These are phyloP conservation scores for Agroathelia rolfsii DNA, from an alignment of 1,284 basidiomycete species.

Conservation along the genomic window DNA sequence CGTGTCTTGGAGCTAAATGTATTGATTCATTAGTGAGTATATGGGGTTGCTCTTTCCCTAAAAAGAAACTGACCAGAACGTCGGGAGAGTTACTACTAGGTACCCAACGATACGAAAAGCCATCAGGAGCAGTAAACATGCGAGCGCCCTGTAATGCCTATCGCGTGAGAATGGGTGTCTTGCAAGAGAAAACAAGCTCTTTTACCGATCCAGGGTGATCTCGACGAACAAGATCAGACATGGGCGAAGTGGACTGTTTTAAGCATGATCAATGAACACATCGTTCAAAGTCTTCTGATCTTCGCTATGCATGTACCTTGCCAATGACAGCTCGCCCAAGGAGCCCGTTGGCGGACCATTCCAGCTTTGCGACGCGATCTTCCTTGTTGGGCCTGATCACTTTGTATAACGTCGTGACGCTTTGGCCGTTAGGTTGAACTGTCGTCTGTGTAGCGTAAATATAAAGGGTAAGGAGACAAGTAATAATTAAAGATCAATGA, in stretches of 20 bases:
- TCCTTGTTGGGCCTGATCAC: constrained; percentile 71
- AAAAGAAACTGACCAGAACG: constrained; percentile 41
- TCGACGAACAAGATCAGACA: constrained; percentile 66
- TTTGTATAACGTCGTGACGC: constrained; percentile 65
- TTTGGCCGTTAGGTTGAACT: constrained; percentile 49
- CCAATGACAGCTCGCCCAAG: constrained; percentile 75
- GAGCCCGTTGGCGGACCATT: constrained; percentile 70
- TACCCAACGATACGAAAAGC: constrained; percentile 67
- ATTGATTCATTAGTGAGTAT: constrained; percentile 9
- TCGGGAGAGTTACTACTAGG: constrained; percentile 49
- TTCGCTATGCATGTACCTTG: constrained; percentile 39
- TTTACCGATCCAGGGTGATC: constrained; percentile 48
- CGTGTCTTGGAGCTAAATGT: constrained; percentile 56
- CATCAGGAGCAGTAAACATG: constrained; percentile 71
- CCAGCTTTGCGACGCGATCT: constrained; percentile 75
- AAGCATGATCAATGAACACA: constrained; percentile 8
- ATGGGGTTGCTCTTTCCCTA: too few species aligned
- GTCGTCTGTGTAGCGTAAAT: constrained; percentile 39
- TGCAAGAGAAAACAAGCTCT: constrained; percentile 13
- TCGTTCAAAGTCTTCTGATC: constrained; percentile 12
- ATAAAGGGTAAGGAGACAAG: constrained; percentile 14
- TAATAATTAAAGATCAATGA: constrained; percentile 11
- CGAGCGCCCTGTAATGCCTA: constrained; percentile 55
- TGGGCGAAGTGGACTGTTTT: constrained; percentile 58
- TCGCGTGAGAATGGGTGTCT: constrained; percentile 10